phyloP scores from a whole-genome alignment of 495 filamentous ascomycete species.

The Xylaria grammica region DNA sequence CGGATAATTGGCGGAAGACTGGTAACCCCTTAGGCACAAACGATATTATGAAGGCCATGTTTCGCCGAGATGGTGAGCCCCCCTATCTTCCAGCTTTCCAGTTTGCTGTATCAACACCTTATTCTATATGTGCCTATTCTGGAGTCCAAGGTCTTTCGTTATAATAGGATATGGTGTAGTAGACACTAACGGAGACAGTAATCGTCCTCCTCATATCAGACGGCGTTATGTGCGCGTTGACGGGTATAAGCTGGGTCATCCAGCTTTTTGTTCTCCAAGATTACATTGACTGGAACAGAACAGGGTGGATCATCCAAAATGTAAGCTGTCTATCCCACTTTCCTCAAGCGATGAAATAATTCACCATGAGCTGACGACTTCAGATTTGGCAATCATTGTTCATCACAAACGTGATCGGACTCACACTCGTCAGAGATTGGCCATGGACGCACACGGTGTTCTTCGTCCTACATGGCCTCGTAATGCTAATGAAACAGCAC shows the following conservation, averaged over 20 bases:
- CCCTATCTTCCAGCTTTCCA: neutral
- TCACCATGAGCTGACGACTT: neutral
- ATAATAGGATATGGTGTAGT: neutral
- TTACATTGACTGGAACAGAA: constrained; percentile 64
- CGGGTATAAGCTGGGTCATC: constrained; percentile 62
- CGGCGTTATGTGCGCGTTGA: constrained; percentile 65
- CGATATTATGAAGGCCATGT: constrained; percentile 72
- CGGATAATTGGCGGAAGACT: constrained; percentile 65
- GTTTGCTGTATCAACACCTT: neutral
- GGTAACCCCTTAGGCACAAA: constrained; percentile 69
- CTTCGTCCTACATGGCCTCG: constrained; percentile 71
- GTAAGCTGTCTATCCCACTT: constrained; percentile 33
- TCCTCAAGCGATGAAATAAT: constrained; percentile 2
- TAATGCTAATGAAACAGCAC: constrained; percentile 82
- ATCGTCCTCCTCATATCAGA: constrained; percentile 68
- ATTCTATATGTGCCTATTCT: neutral
- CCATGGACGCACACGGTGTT: constrained; percentile 75
- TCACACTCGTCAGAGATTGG: constrained; percentile 71
- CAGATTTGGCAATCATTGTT: constrained; percentile 69
- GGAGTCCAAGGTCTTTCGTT: neutral
- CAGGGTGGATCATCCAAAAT: constrained; percentile 73
- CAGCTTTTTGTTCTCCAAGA: constrained; percentile 61
- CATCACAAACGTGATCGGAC: constrained; percentile 60
- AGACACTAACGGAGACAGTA: constrained; percentile 38
- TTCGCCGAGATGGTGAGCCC: constrained; percentile 57